Conservation (phyloP, 768 basidiomycete species). For the Lyophyllum semitale region DNA sequence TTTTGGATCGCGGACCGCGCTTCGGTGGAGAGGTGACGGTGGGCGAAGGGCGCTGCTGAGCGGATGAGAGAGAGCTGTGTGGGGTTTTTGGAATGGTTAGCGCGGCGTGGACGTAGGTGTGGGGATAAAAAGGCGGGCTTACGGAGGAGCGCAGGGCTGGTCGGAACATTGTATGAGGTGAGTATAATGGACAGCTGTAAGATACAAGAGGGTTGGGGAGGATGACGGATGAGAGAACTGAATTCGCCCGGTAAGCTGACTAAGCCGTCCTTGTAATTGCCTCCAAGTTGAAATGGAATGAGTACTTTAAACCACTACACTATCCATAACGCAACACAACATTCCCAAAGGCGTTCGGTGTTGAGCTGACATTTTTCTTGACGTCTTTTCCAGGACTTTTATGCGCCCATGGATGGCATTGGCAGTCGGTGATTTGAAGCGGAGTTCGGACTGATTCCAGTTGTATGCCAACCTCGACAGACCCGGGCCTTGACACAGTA, state of each 20-base stretch:
- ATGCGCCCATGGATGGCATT: no score
- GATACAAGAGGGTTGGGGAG: background rate
- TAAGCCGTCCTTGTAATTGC: no score
- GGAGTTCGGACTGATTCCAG: background rate
- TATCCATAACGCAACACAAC: no score
- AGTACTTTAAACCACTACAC: no score
- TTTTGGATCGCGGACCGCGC: conserved; percentile 64
- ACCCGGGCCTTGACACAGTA: conserved; percentile 41
- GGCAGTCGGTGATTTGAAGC: no score
- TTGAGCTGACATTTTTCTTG: no score
- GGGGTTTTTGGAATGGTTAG: background rate
- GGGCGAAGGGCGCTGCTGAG: conserved; percentile 24
- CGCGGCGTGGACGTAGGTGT: background rate
- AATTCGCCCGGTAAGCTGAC: background rate
- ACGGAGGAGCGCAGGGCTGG: conserved; percentile 47
- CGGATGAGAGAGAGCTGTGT: conserved; percentile 34
- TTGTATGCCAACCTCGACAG: background rate
- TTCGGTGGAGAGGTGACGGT: conserved; percentile 61
- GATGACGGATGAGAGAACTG: background rate
- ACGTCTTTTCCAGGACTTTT: no score
- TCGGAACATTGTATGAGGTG: conserved; percentile 40
- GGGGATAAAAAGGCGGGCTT: conserved; percentile 18
- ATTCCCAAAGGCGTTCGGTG: no score
- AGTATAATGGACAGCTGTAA: background rate
- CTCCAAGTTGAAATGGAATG: no score